A percentile compares a stretch with the other conserved stretches of the same genome.
Conservation (phyloP, 2,329 filamentous ascomycete genomes). For the Nigrospora sphaerica region DNA sequence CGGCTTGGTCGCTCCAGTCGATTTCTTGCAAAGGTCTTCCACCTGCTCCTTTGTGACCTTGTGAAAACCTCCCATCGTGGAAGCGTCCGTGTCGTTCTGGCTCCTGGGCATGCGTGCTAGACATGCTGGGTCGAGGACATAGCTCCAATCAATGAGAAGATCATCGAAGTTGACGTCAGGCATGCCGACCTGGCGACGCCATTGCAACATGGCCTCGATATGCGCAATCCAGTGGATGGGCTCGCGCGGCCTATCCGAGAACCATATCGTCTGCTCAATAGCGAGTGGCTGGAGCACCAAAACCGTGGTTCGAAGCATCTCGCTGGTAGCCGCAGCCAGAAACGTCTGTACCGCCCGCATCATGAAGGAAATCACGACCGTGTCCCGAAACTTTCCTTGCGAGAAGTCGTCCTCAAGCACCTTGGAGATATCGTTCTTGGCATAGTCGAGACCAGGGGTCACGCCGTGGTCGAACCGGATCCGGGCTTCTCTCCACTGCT, state of each 20-base stretch:
- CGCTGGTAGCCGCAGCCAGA: not conserved
- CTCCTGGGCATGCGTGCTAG: not conserved
- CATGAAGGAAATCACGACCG: conserved; percentile 2
- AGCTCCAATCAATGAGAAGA: not conserved
- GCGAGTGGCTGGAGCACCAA: conserved; percentile 2
- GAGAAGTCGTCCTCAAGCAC: not conserved
- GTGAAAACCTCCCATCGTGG: no score
- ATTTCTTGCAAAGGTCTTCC: not conserved
- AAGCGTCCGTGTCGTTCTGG: no score
- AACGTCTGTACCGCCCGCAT: conserved; percentile 2
- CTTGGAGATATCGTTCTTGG: not conserved
- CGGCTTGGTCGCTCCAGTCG: not conserved
- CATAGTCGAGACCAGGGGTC: not conserved
- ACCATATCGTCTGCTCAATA: conserved; percentile 5
- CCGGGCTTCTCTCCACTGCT: not conserved
- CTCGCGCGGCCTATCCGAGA: conserved; percentile 3
- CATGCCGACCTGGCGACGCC: not conserved
- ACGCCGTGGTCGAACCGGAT: no score
- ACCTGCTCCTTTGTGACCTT: not conserved
- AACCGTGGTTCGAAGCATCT: not conserved
- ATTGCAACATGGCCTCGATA: not conserved
- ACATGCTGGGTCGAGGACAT: not conserved
- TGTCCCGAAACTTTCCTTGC: not conserved
- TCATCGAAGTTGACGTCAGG: not conserved
- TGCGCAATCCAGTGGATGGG: not conserved